Evolutionary conservation across 106 monocot genomes (phyloP), one percentile per base, ranked within the genome.

Genomic region (Platanthera guangdongensis): DNA sequence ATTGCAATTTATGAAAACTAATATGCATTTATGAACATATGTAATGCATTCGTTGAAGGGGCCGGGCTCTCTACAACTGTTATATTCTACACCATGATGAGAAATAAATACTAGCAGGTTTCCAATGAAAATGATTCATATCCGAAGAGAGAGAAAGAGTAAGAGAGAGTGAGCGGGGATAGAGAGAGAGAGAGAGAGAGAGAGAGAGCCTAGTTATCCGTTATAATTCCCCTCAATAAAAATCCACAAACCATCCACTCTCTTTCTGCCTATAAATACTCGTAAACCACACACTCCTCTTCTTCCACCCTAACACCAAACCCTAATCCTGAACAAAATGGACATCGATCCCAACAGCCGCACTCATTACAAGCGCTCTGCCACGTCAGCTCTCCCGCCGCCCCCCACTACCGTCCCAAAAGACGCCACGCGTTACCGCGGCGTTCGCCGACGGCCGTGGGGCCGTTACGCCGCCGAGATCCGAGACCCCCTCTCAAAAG

Each of bases 361-460:
- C 50, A 18, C 72, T 8, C 72, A 51, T n/a, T 16, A 7, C 51
- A 72, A 72, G 8, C 72, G 51, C 50, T 46, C 45, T 11, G 57
- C 46, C 52, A 72, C 80, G 5, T 7, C 52, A 5, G n/a, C 79
- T 16, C n/a, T 72, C 9, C 12, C 81, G 5, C 16, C 84, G 21
- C 6, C 73, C 52, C 1, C 78, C 76, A 30, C 46, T 2, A 52
- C 13, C 8, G 32, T 12, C 19, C 68, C 55, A 32, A 78, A 77
- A 48, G 85, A 52, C 0, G 83, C 75, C 50, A 83, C 78, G 48
- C 32, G 85, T 5, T 91, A 91, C 88, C 65, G 90, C 15, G 90
- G 88, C 7, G 90, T 91, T 14, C 78, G 90, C 8, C 90, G 90
- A 1, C 50, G 87, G 4, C 87, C 87, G 47, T 87, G 87, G 87